Evolutionary conservation across 768 basidiomycete genomes (phyloP).

Genomic region (Sporobolomyces pararoseus): DNA sequence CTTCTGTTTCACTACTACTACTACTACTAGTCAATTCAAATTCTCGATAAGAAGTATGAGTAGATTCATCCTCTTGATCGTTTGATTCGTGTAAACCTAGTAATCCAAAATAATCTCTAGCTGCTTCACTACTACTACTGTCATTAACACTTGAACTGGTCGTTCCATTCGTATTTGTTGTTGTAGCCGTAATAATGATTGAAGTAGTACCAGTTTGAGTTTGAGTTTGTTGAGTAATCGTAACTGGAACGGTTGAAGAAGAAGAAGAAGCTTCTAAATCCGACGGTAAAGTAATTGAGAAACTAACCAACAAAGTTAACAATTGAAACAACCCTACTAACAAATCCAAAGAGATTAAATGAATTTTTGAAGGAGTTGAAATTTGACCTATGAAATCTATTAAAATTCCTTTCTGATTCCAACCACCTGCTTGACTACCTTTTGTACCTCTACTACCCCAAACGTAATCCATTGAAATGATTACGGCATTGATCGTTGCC

Average conservation of each 20-base stretch:
- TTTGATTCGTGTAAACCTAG: background rate
- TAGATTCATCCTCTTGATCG: background rate
- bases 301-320: constrained; percentile 4
- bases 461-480: background rate
- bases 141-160: too few relatives aligned
- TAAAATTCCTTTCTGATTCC: constrained; percentile 11
- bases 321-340: constrained; percentile 11
- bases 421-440: constrained; percentile 8
- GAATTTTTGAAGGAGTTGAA: background rate
- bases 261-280: constrained; percentile 28
- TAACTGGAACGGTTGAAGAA: background rate
- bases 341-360: constrained; percentile 2
- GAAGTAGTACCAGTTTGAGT: too few relatives aligned
- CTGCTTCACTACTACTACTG: background rate
- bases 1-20: background rate
- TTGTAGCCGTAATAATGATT: too few relatives aligned
- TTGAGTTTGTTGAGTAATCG: too few relatives aligned
- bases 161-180: too few relatives aligned
- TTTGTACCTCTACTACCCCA: constrained; percentile 26
- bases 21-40: background rate
- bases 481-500: background rate
- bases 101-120: constrained; percentile 14
- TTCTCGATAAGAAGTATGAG: background rate
- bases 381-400: constrained; percentile 28
- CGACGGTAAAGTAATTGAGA: constrained; percentile 16